phyloP scores from a whole-genome alignment of 2,329 filamentous ascomycete species.

The Sclerotinia trifoliorum region DNA sequence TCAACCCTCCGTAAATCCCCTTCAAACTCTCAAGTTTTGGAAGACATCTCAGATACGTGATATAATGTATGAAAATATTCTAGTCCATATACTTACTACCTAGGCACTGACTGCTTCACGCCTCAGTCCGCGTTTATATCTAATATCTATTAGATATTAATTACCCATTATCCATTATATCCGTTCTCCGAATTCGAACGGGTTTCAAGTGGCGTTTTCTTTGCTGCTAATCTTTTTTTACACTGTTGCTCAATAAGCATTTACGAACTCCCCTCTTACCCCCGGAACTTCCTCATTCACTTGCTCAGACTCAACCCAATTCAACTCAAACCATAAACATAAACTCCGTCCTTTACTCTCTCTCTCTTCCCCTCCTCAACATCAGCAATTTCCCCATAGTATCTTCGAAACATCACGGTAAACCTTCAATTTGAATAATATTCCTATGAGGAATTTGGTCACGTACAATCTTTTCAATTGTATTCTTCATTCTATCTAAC shows the following conservation, averaged over 20 bases:
- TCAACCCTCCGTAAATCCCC: background rate
- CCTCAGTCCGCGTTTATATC: background rate
- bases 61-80: background rate
- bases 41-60: background rate
- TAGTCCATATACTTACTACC: background rate
- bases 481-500: background rate
- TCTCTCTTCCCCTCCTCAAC: constrained; percentile 10
- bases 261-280: constrained; percentile 10
- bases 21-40: background rate
- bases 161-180: background rate
- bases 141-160: background rate
- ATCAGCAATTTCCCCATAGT: background rate
- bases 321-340: background rate
- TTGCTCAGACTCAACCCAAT: background rate
- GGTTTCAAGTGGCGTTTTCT: constrained; percentile 23
- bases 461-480: constrained; percentile 2
- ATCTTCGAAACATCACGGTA: constrained; percentile 2
- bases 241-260: constrained; percentile 19
- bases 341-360: constrained; percentile 3
- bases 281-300: constrained; percentile 11
- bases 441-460: background rate
- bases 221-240: constrained; percentile 6
- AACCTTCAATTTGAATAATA: background rate
- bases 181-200: constrained; percentile 4
- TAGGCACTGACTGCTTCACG: background rate